These are phyloP conservation scores for Asterionellopsis glacialis DNA, from an alignment of 108 stramenopile genomes.

Conservation along the genomic window DNA sequence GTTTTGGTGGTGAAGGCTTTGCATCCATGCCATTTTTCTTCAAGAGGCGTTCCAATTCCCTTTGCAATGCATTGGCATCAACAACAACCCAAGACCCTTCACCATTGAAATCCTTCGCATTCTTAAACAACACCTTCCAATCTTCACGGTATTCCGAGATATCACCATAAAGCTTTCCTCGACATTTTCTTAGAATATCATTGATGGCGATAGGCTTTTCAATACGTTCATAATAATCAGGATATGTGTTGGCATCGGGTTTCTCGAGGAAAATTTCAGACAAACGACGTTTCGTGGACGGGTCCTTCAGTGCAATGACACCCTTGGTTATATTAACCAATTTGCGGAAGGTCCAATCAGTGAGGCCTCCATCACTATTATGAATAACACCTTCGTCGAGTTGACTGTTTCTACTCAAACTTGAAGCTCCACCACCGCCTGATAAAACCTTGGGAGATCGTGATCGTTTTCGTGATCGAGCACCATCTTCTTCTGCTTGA, in stretches of 20 bases:
- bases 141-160: constrained; percentile 64
- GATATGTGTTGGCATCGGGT: constrained; percentile 74
- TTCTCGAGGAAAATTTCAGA: constrained; percentile 86
- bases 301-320: constrained; percentile 77
- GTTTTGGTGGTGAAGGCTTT: constrained; percentile 14
- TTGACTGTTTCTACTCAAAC: too few species aligned
- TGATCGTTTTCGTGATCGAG: constrained; percentile 24
- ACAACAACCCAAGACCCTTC: constrained; percentile 78
- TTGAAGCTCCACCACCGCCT: too few species aligned
- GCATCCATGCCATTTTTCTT: constrained; percentile 69
- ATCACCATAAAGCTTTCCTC: constrained; percentile 58
- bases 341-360: constrained; percentile 67
- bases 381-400: constrained; percentile 5
- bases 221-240: constrained; percentile 81
- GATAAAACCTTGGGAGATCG: constrained; percentile 24
- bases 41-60: constrained; percentile 72
- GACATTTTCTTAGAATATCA: constrained; percentile 78
- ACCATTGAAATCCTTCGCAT: constrained; percentile 76
- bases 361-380: constrained; percentile 27
- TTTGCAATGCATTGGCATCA: constrained; percentile 56
- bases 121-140: constrained; percentile 79
- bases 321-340: constrained; percentile 68
- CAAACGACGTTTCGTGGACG: constrained; percentile 65
- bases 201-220: constrained; percentile 84
- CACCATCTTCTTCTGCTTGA: constrained; percentile 41